phyloP scores from a whole-genome alignment of 2,329 filamentous ascomycete species.

The Ceratocystis colombiana region DNA sequence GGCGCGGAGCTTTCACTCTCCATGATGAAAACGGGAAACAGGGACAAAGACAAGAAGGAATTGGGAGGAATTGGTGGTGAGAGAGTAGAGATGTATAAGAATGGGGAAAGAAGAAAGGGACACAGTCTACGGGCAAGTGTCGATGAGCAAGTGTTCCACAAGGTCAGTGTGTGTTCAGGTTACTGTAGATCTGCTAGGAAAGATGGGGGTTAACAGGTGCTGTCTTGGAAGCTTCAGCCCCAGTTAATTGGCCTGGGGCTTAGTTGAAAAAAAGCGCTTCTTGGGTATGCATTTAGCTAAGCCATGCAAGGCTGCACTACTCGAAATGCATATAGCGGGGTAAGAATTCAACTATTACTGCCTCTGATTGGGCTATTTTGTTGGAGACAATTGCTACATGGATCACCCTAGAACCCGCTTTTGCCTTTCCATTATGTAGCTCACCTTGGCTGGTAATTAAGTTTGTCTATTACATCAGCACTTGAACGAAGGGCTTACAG shows the following conservation, averaged over 20 bases:
- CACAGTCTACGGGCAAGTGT: background rate
- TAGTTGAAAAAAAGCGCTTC: too few species aligned
- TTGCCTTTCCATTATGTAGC: slow-evolving; percentile 2
- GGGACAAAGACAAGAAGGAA: slow-evolving; percentile 22
- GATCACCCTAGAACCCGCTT: background rate
- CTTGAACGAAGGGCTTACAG: background rate
- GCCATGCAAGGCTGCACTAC: background rate
- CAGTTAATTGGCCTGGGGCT: background rate
- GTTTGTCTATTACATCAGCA: slow-evolving; percentile 5
- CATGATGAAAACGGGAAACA: slow-evolving; percentile 26
- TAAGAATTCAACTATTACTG: background rate
- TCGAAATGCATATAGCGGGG: background rate
- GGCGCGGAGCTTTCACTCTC: slow-evolving; percentile 27
- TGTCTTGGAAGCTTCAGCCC: background rate
- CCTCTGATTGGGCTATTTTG: background rate
- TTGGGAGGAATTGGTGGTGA: too few species aligned
- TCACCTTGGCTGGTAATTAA: background rate
- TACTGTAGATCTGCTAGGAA: background rate
- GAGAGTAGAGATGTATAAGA: slow-evolving; percentile 3
- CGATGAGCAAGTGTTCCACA: background rate
- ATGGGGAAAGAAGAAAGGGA: background rate
- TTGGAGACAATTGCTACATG: background rate
- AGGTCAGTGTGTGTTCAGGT: background rate
- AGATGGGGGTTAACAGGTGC: background rate
- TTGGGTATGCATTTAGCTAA: background rate